phyloP scores from a whole-genome alignment of 129 eudicot species.

The Solidago caesia region DNA sequence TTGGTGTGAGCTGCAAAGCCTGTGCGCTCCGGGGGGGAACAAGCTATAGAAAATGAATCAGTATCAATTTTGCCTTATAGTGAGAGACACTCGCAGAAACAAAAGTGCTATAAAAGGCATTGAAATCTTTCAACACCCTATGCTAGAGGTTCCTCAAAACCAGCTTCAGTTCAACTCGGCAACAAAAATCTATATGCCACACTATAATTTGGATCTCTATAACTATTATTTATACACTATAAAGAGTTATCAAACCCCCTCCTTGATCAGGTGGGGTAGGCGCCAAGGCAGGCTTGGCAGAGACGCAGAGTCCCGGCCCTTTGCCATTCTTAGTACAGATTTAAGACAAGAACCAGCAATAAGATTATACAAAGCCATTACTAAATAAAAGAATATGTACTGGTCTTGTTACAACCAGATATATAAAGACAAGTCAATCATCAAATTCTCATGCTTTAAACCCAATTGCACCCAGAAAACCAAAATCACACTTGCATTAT shows the following conservation, averaged over 20 bases:
- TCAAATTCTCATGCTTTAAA: constrained; percentile 30
- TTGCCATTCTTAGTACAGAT: background rate
- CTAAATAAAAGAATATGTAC: constrained; percentile 24
- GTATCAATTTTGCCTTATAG: background rate
- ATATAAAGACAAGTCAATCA: constrained; percentile 30
- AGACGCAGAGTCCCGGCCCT: too few species aligned
- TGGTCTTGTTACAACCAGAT: constrained; percentile 31
- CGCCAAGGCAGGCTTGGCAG: too few species aligned
- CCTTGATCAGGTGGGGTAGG: too few species aligned
- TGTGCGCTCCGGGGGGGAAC: background rate
- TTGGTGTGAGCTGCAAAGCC: background rate
- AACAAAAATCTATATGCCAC: background rate
- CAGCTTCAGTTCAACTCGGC: background rate
- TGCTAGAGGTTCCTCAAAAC: background rate
- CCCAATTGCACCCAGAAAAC: constrained; percentile 28
- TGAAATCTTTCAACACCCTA: background rate
- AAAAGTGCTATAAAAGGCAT: background rate
- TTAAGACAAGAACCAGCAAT: background rate
- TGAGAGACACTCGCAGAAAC: background rate
- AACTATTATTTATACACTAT: background rate
- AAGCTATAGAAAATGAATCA: background rate
- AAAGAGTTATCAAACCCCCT: too few species aligned
- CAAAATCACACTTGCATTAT: constrained; percentile 39
- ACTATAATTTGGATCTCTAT: background rate
- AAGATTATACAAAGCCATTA: constrained; percentile 10